Base-by-base conservation (phyloP, 495 filamentous ascomycete genomes). In the Lophiostoma macrostomum region DNA sequence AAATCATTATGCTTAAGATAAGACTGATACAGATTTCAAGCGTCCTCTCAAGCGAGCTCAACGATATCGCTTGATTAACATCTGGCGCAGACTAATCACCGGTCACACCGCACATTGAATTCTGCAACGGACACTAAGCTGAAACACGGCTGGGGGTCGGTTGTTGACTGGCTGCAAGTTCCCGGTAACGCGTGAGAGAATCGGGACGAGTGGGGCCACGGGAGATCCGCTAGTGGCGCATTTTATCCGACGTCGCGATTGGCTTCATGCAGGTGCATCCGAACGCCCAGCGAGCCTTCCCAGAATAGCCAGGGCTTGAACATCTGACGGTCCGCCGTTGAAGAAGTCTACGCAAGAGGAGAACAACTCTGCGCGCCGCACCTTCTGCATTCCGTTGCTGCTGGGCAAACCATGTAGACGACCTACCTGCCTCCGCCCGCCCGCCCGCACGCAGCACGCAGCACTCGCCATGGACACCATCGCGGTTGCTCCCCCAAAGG, bases 391-490 rank as follows among this genome's bases (percentile, higher is more conserved):
- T 35, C 39, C 30, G 50, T 12, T 37, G 14, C 30, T 24, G 31
- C 12, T 20, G 30, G 29, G 23, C 48, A 30, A 19, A 47, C 39
- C 54, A 58, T 58, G 56, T 53, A 53, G 48, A 40, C 45, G n/a
- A n/a, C n/a, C n/a, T n/a, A n/a, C n/a, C n/a, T n/a, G n/a, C 1
- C 23, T 32, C 48, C 12, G 24, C 14, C 32, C 35, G 24, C 38
- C 12, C 18, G 4, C 25, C 40, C n/a, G n/a, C 10, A 28, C 50
- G 16, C 18, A 29, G n/a, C 34, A 8, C 28, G 29, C 19, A 14
- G 1, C 16, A n/a, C n/a, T 34, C 50, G 40, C 36, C 42, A 67
- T 68, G 66, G 67, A 66, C 53, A 60, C 60, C 32, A 60, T 65
- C 19, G 55, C 61, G 7, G n/a, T n/a, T n/a, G 52, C 48, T 44